Percentiles rank a stretch among this genome's conserved stretches.
Conservation (phyloP, 2,329 filamentous ascomycete genomes). For the Ophiosphaerella korrae region DNA sequence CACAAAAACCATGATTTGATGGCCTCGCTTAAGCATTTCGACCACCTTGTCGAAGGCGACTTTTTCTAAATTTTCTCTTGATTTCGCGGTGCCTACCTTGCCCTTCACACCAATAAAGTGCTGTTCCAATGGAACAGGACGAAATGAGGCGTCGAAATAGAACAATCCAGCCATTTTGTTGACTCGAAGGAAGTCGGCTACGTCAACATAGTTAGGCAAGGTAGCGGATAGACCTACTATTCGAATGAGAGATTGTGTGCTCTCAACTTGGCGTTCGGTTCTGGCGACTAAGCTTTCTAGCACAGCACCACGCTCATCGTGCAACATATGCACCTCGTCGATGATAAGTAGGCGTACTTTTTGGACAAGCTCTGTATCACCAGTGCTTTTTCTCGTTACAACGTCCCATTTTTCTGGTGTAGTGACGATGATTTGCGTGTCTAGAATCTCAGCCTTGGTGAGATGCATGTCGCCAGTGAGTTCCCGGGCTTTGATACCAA, state of each 20-base stretch:
- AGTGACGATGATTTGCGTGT: conserved; percentile 97
- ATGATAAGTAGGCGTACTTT: conserved; percentile 96
- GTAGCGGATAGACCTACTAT: conserved; percentile 96
- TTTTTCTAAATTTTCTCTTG: conserved; percentile 85
- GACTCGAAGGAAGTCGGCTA: conserved; percentile 95
- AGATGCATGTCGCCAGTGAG: conserved; percentile 99
- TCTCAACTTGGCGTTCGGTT: conserved; percentile 95
- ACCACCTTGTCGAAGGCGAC: conserved; percentile 92
- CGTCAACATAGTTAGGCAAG: conserved; percentile 93
- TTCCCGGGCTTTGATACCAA: conserved; percentile 89
- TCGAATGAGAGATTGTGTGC: conserved; percentile 94
- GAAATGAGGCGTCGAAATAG: conserved; percentile 95
- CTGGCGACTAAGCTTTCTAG: conserved; percentile 94
- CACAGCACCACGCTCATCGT: conserved; percentile 94
- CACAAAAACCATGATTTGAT: conserved; percentile 99
- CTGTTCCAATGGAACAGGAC: conserved; percentile 93
- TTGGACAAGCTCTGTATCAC: conserved; percentile 95
- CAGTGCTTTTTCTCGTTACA: conserved; percentile 93
- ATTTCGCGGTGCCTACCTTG: conserved; percentile 79
- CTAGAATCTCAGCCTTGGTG: conserved; percentile 92
- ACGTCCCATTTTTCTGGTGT: conserved; percentile 99
- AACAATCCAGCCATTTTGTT: conserved; percentile 92
- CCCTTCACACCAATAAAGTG: conserved; percentile 97
- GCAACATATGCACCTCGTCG: conserved; percentile 99
- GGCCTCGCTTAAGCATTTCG: conserved; percentile 88